Evolutionary conservation across 2,329 filamentous ascomycete species (phyloP), one percentile per base, ranked within the genome.

Genomic region (Fusarium nurragi): DNA sequence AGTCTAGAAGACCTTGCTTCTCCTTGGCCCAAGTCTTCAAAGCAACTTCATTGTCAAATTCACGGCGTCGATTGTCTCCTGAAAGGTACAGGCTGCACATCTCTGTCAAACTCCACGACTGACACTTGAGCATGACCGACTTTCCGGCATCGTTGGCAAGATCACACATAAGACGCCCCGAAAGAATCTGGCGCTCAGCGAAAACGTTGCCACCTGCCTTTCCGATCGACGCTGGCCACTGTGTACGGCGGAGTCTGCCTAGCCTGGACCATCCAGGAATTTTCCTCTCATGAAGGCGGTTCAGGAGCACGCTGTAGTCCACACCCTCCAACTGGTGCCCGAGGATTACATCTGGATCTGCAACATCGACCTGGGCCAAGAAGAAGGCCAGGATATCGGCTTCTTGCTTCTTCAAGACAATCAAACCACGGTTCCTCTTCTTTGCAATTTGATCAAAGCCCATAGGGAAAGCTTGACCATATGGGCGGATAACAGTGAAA

Each of bases 311-410:
- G 69, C 93, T 96, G 76, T 97, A 97, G 75, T 99, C 95, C 5
- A 97, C 93, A 71, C 97, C 95, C 76, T 99, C 95, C n/a, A 99
- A 85, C 72, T 97, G 91, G 76, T 99, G 94, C 13, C 95, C 95
- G 68, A 98, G 85, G 32, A 99, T 86, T 26, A 97, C 93, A 80
- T 99, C 95, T 1, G 95, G 95, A 72, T 99, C 95, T 60, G 91
- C 89, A 26, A 90, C 86, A 71, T 96, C 92, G 36, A 99, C 84
- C 71, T 97, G 89, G 4, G 94, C 94, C 63, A 99, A 80, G 76
- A 99, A 96, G 75, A 94, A 92, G 68, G 90, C 91, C 8, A 99
- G 83, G 32, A 99, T 86, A 60, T 95, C 92, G 28, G 88, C 86
- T 74, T 99, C 95, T 46, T 89, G 92, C 77, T 90, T 95, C 76